Percentiles rank a stretch among this genome's conserved stretches.
These are phyloP conservation scores for Chaetomiaceae sp. DNA, from an alignment of 2,329 filamentous ascomycete species.

Conservation along the genomic window DNA sequence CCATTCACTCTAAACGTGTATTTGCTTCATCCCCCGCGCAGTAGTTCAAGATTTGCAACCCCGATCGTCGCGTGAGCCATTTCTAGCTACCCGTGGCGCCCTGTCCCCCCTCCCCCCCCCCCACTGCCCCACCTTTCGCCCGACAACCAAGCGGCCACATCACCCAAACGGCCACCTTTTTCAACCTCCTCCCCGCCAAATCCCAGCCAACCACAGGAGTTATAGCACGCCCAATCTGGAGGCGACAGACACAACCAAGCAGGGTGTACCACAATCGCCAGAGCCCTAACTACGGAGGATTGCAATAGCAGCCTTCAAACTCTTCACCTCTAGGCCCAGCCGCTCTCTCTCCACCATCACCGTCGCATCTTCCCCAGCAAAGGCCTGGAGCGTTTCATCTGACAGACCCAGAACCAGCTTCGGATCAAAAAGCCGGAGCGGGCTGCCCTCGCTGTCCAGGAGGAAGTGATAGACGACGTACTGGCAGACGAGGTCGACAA, in stretches of 20 bases:
- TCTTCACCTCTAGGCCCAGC: background rate
- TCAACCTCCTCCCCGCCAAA: no score
- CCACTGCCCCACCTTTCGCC: no score
- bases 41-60: no score
- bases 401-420: background rate
- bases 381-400: background rate
- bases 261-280: background rate
- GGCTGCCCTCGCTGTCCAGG: background rate
- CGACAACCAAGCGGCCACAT: no score
- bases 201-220: no score
- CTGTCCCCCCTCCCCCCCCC: no score
- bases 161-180: no score
- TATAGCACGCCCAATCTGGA: background rate
- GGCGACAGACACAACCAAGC: background rate
- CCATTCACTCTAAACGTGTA: no score
- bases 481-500: constrained; percentile 29
- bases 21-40: no score
- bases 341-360: background rate
- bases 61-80: no score
- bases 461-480: background rate
- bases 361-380: background rate
- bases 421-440: background rate
- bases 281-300: background rate
- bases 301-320: background rate
- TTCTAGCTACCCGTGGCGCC: no score